phyloP scores from a whole-genome alignment of 2,329 filamentous ascomycete species.

The Curvularia verruculosa region DNA sequence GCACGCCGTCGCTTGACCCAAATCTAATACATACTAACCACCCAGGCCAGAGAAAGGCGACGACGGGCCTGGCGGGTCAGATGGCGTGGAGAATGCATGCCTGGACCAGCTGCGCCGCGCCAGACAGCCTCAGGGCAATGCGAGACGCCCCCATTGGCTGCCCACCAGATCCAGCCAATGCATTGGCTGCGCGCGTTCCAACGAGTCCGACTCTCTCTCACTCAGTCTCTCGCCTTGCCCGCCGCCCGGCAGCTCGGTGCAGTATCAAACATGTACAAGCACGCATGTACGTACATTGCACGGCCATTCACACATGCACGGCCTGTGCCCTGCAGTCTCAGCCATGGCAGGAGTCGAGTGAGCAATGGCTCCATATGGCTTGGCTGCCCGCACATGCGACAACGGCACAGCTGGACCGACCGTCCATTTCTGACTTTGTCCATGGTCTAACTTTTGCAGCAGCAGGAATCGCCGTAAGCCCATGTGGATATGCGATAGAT shows the following conservation, averaged over 20 bases:
- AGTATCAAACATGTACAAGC: background rate
- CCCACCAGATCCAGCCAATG: background rate
- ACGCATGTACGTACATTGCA: slow-evolving; percentile 14
- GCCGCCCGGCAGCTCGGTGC: background rate
- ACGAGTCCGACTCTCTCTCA: too few relatives aligned
- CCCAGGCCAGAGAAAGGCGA: background rate
- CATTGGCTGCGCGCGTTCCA: too few relatives aligned
- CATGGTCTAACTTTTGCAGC: slow-evolving; percentile 3
- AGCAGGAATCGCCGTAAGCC: slow-evolving; percentile 32
- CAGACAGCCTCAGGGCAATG: slow-evolving; percentile 19
- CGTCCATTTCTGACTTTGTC: slow-evolving; percentile 11
- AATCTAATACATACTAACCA: too few relatives aligned
- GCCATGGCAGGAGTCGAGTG: background rate
- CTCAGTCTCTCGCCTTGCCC: too few relatives aligned
- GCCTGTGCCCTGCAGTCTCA: slow-evolving; percentile 15
- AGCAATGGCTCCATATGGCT: background rate
- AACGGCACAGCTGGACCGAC: slow-evolving; percentile 24
- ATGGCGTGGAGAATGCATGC: slow-evolving; percentile 19
- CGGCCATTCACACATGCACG: slow-evolving; percentile 12
- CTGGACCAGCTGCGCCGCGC: slow-evolving; percentile 11
- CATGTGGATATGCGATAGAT: background rate
- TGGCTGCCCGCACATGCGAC: slow-evolving; percentile 1
- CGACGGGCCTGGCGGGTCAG: slow-evolving; percentile 9
- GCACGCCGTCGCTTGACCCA: slow-evolving; percentile 2
- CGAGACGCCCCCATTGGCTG: slow-evolving; percentile 4